A percentile compares a stretch with the other conserved stretches of the same genome.
phyloP scores from a whole-genome alignment of 495 filamentous ascomycete genomes.

The Hypoxylon intermedium region DNA sequence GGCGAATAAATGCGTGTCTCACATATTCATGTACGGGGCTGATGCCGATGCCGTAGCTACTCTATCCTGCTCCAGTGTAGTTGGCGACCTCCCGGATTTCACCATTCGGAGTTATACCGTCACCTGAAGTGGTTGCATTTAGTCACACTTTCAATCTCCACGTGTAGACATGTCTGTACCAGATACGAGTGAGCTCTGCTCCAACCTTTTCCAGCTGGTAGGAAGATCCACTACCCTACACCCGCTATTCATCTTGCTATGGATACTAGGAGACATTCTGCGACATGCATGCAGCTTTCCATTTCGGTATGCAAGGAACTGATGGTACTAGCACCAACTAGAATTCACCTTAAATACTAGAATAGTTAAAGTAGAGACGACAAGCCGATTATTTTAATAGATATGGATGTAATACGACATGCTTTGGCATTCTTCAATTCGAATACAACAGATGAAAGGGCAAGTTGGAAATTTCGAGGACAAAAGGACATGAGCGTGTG shows the following conservation, averaged over 20 bases:
- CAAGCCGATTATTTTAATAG: too few species aligned
- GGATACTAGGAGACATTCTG: slow-evolving; percentile 7
- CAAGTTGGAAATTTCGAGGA: too few species aligned
- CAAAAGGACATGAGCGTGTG: too few species aligned
- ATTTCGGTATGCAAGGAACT: slow-evolving; percentile 27
- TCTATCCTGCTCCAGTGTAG: neutral
- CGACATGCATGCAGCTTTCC: slow-evolving; percentile 23
- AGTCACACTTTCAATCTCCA: neutral
- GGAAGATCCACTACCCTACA: neutral
- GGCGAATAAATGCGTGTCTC: slow-evolving; percentile 31
- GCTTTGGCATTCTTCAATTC: too few species aligned
- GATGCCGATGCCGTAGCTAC: slow-evolving; percentile 4
- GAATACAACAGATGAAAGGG: too few species aligned
- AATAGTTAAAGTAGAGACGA: neutral
- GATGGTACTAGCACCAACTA: neutral
- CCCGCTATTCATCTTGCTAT: neutral
- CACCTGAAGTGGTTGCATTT: slow-evolving; percentile 4
- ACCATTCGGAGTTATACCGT: slow-evolving; percentile 17
- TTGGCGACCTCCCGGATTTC: slow-evolving; percentile 19
- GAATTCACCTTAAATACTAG: neutral
- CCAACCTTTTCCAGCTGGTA: slow-evolving; percentile 1
- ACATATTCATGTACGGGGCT: slow-evolving; percentile 9
- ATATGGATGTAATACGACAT: too few species aligned
- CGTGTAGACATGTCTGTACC: neutral
- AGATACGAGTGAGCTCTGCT: neutral